Percentiles rank a stretch among this genome's conserved stretches.
Conservation (phyloP, 2,329 filamentous ascomycete genomes). For the Ophiognomonia clavigignenti-juglandacearum region DNA sequence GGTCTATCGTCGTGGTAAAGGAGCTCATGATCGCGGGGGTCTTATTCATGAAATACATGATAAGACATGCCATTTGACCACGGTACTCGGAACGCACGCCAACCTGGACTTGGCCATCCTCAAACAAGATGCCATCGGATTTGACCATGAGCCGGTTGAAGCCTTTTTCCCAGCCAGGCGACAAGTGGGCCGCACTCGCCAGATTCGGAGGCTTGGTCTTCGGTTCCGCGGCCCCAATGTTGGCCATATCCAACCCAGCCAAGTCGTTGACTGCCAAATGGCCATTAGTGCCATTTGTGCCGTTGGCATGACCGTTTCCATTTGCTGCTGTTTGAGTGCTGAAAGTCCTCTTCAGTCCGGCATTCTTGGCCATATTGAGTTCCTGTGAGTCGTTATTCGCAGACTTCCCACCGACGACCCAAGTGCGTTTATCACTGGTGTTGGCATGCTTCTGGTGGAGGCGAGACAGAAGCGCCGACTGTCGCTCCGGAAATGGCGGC, state of each 20-base stretch:
- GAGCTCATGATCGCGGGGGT: conserved; percentile 78
- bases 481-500: conserved; percentile 93
- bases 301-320: conserved; percentile 40
- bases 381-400: conserved; percentile 80
- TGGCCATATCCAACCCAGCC: conserved; percentile 74
- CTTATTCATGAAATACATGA: conserved; percentile 95
- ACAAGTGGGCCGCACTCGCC: conserved; percentile 86
- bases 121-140: conserved; percentile 84
- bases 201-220: conserved; percentile 73
- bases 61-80: conserved; percentile 90
- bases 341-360: conserved; percentile 81
- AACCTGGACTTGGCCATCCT: conserved; percentile 90
- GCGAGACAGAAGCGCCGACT: conserved; percentile 85
- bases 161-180: conserved; percentile 89
- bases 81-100: conserved; percentile 92
- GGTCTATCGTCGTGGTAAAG: conserved; percentile 90
- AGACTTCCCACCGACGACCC: conserved; percentile 96
- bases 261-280: conserved; percentile 59
- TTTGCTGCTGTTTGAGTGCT: conserved; percentile 54
- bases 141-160: conserved; percentile 78
- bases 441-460: conserved; percentile 92
- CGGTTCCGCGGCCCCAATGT: conserved; percentile 49
- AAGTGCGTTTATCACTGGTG: conserved; percentile 91
- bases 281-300: conserved; percentile 45
- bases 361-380: conserved; percentile 73